Base-by-base conservation (phyloP, 2,329 filamentous ascomycete species). In the Penicillium sp. region DNA sequence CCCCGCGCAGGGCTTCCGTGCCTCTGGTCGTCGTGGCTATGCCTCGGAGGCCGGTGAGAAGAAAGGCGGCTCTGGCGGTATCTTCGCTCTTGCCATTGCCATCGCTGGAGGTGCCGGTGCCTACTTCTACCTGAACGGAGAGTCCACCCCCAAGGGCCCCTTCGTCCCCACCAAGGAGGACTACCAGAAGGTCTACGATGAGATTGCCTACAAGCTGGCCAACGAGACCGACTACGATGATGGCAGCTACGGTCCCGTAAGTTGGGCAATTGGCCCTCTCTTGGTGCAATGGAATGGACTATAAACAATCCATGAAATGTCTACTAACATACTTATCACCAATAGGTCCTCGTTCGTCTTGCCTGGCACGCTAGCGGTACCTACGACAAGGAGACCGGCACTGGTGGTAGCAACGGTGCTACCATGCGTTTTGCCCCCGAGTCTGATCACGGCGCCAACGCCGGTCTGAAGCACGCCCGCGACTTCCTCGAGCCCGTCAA, bases 351-450 rank as follows among this genome's bases (percentile, higher is more conserved):
- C 57, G 80, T 98, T 64, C 87, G 94, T 71, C 85, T 98, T 67
- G 94, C 92, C 62, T 98, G 95, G 94, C 95, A 98, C 81, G 88
- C 89, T 66, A 92, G 89, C 69, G 94, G 94, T 69, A 99, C 94
- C 69, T 98, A 89, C 73, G 94, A 98, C 75, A 90, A 89, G 81
- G 85, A 86, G 73, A 96, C 93, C 27, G 85, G 85, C 65, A 98
- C 94, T 47, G 95, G 94, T 70, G 94, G 94, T 67, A 94, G 90
- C 83, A 96, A 98, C 77, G 94, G 95, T 66, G 94, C 94, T 58
- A 97, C 93, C 66, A 98, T 98, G 95, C 88, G 95, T 73, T 98
- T 97, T 76, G 83, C 88, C 24, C 93, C 94, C 49, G 95, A 98
- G 81, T 83, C 86, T 60, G 88, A 89, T 76, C 94, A 99, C 79